Evolutionary conservation across 1,284 basidiomycete species (phyloP).

Genomic region (Ganoderma sinense): DNA sequence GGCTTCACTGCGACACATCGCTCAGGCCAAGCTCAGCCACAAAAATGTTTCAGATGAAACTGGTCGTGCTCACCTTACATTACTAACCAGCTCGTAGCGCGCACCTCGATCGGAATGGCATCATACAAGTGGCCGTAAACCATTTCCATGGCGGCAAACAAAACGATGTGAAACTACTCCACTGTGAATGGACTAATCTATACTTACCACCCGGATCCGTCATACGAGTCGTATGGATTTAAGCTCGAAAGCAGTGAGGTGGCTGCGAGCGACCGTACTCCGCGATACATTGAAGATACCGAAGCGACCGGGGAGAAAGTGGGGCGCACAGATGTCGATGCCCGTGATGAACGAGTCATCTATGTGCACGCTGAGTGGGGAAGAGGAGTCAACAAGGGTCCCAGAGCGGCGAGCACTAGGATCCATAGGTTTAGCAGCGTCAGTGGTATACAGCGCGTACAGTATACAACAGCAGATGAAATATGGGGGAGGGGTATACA

Average conservation of each 20-base stretch:
- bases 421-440: background rate
- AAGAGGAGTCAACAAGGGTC: background rate
- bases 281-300: too few relatives aligned
- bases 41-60: background rate
- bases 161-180: background rate
- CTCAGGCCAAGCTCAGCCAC: background rate
- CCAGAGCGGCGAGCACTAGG: background rate
- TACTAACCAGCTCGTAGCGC: background rate
- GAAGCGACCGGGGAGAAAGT: too few relatives aligned
- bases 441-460: background rate
- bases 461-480: background rate
- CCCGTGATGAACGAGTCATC: background rate
- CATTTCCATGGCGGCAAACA: background rate
- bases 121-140: background rate
- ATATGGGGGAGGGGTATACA: background rate
- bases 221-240: too few relatives aligned
- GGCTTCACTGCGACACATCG: background rate
- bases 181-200: background rate
- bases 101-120: background rate
- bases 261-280: too few relatives aligned
- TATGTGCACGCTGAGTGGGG: too few relatives aligned
- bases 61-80: background rate
- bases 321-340: too few relatives aligned
- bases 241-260: too few relatives aligned
- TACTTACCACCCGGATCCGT: background rate